Base-by-base conservation (phyloP, 2,329 filamentous ascomycete genomes). In the Paracoccidioides brasiliensis region DNA sequence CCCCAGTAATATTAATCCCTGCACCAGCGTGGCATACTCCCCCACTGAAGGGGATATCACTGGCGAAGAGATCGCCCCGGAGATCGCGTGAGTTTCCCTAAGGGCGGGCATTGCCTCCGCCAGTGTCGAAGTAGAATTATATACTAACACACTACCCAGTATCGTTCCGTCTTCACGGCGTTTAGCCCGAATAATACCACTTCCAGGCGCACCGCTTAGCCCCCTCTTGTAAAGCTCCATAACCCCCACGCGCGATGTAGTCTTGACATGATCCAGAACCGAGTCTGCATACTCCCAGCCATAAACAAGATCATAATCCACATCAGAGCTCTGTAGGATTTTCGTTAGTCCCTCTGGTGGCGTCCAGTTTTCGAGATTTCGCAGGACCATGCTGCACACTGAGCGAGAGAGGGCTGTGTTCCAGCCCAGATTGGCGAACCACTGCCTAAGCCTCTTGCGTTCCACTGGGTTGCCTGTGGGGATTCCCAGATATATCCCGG, bases 391-490 rank as follows among this genome's bases (percentile, higher is more conserved):
- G 66, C 85, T 90, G 63, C 80, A 84, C 0, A 86, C 78, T 0
- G 81, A 74, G 9, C 79, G 76, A 1, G 81, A 82, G 4, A 82
- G 73, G 0, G 80, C 77, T 2, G 80, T 85, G 64, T 94, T 90
- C 90, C 90, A 96, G 12, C 91, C 90, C 49, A 90, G 80, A 60
- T 85, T 88, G n/a, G 84, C 81, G 68, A 96, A 95, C 90, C 90
- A 97, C 48, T 80, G 79, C n/a, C 81, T 76, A 28, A 83, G 68
- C 51, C 77, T 75, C 66, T 81, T 83, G 14, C 80, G 75, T 62
- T 84, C 81, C 3, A 77, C 72, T 2, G 74, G 73, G 46, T 87
- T 82, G 4, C 74, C 77, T n/a, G 79, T 82, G 0, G 90, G 90
- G 8, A 95, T 86, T 0, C 90, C 91, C 0, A 88, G 80, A 64